Evolutionary conservation across 1,284 basidiomycete genomes (phyloP), one percentile per base, ranked within the genome.

Genomic region (Cutaneotrichosporon sp.): DNA sequence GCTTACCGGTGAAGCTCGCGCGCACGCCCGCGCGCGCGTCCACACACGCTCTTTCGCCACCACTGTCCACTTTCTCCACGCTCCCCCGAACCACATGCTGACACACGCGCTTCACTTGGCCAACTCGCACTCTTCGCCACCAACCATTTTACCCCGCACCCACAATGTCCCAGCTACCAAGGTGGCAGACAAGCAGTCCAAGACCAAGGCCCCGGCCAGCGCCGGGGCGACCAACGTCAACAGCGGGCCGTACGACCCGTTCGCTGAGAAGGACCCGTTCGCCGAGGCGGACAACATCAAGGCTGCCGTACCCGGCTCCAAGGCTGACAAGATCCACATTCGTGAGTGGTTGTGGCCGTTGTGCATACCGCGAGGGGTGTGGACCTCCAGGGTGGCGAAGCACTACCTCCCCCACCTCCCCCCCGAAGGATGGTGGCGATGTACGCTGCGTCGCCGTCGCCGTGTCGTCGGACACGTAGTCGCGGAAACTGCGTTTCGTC

Each of bases 291-390:
- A 63, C 17, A 64, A 62, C 17, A 70, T 67, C 37, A 68, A 45
- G 43, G 35, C 14, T 33, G 43, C 34, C 70, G 35, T 61, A 65
- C 64, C 81, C 78, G 70, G 80, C 66, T 87, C 87, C 62, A 63
- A 54, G 54, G 84, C 86, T 73, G 79, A 90, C 76, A 90, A 92
- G 77, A 90, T 93, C 75, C 90, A 93, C 76, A 88, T 94, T 72
- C 90, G 90, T 75, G 45, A 63, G 75, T 71, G 15, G 1, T 8
- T 23, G 10, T 18, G 3, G 36, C 7, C 26, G 26, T 30, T 10
- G 26, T 30, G 26, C 26, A 30, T 30, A n/a, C n/a, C n/a, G n/a
- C n/a, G n/a, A n/a, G n/a, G n/a, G n/a, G n/a, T n/a, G n/a, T n/a
- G n/a, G n/a, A n/a, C n/a, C n/a, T n/a, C n/a, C n/a, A n/a, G n/a